Base-by-base conservation (phyloP, 768 basidiomycete genomes). In the Tulasnella sp. region DNA sequence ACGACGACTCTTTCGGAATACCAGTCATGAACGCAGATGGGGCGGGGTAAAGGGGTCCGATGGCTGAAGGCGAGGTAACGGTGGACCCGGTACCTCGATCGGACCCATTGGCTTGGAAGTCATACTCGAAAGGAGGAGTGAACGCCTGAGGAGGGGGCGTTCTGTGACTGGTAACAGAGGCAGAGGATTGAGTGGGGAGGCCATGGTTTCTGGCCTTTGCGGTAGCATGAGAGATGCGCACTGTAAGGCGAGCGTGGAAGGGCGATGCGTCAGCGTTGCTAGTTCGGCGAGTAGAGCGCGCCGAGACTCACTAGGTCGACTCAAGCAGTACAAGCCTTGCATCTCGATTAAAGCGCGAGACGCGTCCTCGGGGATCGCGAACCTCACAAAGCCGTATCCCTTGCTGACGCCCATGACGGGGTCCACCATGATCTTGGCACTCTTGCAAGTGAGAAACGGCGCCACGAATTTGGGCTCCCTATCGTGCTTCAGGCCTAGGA, bases 341-440 rank as follows among this genome's bases (percentile, higher is more conserved):
- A 93, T 95, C 81, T 93, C 93, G 71, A 90, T 90, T 72, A 96
- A 83, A 2, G 94, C 94, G 62, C 95, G 89, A 77, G 92, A 90
- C 78, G 94, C 92, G 79, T 97, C 95, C 39, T 86, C 82, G 79
- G 95, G 92, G 73, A 94, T 90, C 4, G 90, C 91, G 79, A 96
- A 96, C 74, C 95, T 86, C 42, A 97, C 94, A 78, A 96, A 96
- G 35, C 94, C 94, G 79, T 95, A 96, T 3, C 94, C 94, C 74
- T 92, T 85, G 35, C 91, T 93, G 26, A 94, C 87, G 19, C 94
- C 94, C 5, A 93, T 94, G 26, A 90, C 86, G 1, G 94, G 93
- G 79, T 95, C 93, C 64, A 94, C 82, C 93, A 95, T 95, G 75
- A 94, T 96, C 83, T 94, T 95, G 36, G 95, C 95, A 79, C 93